Base-by-base conservation (phyloP, 2,329 filamentous ascomycete genomes). In the Neonectria coccinea region DNA sequence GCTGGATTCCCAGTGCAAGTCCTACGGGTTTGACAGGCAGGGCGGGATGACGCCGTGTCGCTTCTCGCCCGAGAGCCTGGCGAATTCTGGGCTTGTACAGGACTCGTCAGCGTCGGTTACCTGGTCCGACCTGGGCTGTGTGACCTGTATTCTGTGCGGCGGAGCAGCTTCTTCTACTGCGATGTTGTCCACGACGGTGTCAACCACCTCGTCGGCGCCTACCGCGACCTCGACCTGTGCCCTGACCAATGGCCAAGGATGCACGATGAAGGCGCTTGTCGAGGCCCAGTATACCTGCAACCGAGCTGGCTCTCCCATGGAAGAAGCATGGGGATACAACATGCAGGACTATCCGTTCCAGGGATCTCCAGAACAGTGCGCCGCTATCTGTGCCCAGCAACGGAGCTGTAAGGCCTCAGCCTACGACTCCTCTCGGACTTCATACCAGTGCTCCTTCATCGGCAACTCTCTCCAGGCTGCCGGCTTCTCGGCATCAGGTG, bases 121-220 rank as follows among this genome's bases (percentile, higher is more conserved):
- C 7, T 70, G 67, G 67, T 63, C 45, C 1, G 42, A 70, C 1
- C 10, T 70, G 29, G 56, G 59, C 8, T 70, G 67, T 10, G 60
- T 70, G 61, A 33, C 10, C 5, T 68, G 65, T 36, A 50, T 14
- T 3, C 41, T 70, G 3, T 70, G 67, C 2, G 36, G 7, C 6
- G 14, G 20, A 6, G 47, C 36, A n/a, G 22, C 31, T n/a, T 22
- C 64, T 12, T 41, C 51, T 1, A 52, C 66, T n/a, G 57, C 52
- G 1, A 33, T 44, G 11, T 27, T n/a, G 1, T 42, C 39, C 16
- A 42, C 39, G 39, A 42, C n/a, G 8, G 39, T 42, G 33, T 56
- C 22, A 18, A 54, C 11, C 20, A 25, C 41, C 50, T 56, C 29
- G 22, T 54, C 27, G 39, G 62, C 29, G 60, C 36, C 25, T 59